phyloP scores from a whole-genome alignment of 192 early-diverging fungal species.

The Cetraspora pellucida region DNA sequence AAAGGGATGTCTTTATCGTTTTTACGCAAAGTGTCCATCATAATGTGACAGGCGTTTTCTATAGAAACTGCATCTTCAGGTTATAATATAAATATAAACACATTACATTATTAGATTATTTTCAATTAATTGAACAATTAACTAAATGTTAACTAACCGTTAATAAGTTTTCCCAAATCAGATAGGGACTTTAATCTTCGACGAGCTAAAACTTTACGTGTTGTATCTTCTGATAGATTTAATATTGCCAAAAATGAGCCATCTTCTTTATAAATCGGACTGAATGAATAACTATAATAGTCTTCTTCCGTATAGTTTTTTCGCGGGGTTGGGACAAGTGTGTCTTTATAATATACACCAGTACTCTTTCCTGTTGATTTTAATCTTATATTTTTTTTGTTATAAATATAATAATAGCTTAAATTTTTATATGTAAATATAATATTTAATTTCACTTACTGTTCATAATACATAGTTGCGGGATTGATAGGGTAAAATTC shows the following conservation, averaged over 20 bases:
- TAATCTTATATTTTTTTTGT: too few species aligned
- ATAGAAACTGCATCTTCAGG: slow-evolving; percentile 11
- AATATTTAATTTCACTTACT: too few species aligned
- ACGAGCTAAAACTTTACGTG: slow-evolving; percentile 36
- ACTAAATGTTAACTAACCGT: neutral
- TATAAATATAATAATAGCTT: too few species aligned
- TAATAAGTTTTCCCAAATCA: slow-evolving; percentile 40
- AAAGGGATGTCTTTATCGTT: slow-evolving; percentile 10
- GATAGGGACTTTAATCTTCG: slow-evolving; percentile 41
- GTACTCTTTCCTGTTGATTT: neutral
- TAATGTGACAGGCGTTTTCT: slow-evolving; percentile 11
- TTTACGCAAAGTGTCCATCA: neutral
- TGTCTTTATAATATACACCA: neutral
- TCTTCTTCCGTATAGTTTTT: slow-evolving; percentile 44
- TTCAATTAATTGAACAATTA: neutral
- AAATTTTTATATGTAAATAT: too few species aligned
- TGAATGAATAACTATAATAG: slow-evolving; percentile 45
- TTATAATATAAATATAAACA: too few species aligned
- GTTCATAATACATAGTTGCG: too few species aligned
- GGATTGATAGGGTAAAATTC: too few species aligned
- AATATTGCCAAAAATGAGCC: slow-evolving; percentile 38
- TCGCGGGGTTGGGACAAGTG: slow-evolving; percentile 3
- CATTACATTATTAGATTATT: neutral
- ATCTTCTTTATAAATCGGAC: slow-evolving; percentile 41
- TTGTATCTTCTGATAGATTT: slow-evolving; percentile 39